Base-by-base conservation (phyloP, 192 early-diverging fungal genomes). In the Phlyctochytrium bullatum region DNA sequence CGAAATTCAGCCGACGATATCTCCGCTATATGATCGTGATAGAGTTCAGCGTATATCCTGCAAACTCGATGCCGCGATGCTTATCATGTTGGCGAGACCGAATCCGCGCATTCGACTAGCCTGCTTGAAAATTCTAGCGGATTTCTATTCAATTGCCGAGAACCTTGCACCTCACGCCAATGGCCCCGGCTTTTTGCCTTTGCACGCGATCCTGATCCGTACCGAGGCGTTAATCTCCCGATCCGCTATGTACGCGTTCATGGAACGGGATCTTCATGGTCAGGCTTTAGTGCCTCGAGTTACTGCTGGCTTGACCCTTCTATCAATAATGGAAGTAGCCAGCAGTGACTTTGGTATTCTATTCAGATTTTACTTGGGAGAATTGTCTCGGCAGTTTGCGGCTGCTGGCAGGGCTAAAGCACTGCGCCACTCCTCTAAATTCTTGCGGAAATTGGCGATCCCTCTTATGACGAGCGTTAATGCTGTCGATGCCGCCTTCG, bases 321-420 rank as follows among this genome's bases (percentile, higher is more conserved):
- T 80, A n/a, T 61, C 73, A 12, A 62, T 80, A n/a, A 32, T 33
- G 28, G 71, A 78, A 14, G 75, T 82, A 0, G 75, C 78, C 17
- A 34, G 36, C 12, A 73, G 70, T 54, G 75, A 78, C 51, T 76
- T 59, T 33, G 68, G 75, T 16, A 58, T 53, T 4, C 62, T 80
- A 50, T 80, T 75, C 60, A 66, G 74, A 31, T 81, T 72, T 59
- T 82, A 78, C 53, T 61, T 80, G n/a, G 80, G 76, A 6, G 76
- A 82, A 65, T 36, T 76, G 23, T 75, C 76, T 6, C 30, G 71
- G 36, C 72, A 70, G 57, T 82, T 80, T 59, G 27, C 74, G 23
- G 25, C 61, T 17, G 65, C 70, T 62, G 80, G 78, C 14, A 72
- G 80, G 0, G 59, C 69, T 6, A 82, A 82, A 58, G 80, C 80